Percentiles rank a stretch among this genome's conserved stretches.
Evolutionary conservation across 1,284 basidiomycete species (phyloP).

Genomic region (Ceratorhiza oryzae-sativae): DNA sequence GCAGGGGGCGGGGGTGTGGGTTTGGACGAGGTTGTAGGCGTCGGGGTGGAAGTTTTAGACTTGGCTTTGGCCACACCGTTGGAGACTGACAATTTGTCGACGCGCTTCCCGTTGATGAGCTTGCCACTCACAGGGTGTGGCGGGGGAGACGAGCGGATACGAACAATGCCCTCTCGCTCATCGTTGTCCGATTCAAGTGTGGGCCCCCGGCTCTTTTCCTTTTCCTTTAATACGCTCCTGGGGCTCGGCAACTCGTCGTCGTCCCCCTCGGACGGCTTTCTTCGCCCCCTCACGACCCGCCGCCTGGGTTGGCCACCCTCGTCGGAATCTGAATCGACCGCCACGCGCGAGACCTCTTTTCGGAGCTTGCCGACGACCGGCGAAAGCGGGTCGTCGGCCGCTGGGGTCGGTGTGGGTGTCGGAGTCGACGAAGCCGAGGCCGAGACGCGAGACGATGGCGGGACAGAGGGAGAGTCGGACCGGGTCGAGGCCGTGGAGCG

Average conservation of each 20-base stretch:
- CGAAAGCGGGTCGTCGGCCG: slow-evolving; percentile 20
- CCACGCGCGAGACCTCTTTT: slow-evolving; percentile 14
- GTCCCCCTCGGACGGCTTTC: not conserved
- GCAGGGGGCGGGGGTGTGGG: not conserved
- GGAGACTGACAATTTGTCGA: not conserved
- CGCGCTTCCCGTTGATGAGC: slow-evolving; percentile 11
- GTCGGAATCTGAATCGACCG: not conserved
- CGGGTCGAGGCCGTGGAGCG: not conserved
- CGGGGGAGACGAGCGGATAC: slow-evolving; percentile 5
- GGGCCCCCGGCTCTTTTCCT: not conserved
- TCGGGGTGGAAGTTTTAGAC: slow-evolving; percentile 1
- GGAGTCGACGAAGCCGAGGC: not conserved
- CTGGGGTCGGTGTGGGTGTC: not conserved
- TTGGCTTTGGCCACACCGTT: slow-evolving; percentile 9
- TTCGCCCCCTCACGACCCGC: slow-evolving; percentile 2
- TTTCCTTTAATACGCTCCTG: not conserved
- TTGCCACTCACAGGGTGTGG: not conserved
- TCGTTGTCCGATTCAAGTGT: slow-evolving; percentile 32
- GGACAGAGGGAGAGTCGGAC: slow-evolving; percentile 16
- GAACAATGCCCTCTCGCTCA: slow-evolving; percentile 24
- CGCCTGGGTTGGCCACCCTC: not conserved
- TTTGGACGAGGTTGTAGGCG: slow-evolving; percentile 1
- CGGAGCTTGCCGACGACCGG: slow-evolving; percentile 28
- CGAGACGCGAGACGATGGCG: slow-evolving; percentile 12
- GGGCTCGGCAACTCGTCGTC: slow-evolving; percentile 29